phyloP scores from a whole-genome alignment of 2,329 filamentous ascomycete species.

The Aureobasidium musti region DNA sequence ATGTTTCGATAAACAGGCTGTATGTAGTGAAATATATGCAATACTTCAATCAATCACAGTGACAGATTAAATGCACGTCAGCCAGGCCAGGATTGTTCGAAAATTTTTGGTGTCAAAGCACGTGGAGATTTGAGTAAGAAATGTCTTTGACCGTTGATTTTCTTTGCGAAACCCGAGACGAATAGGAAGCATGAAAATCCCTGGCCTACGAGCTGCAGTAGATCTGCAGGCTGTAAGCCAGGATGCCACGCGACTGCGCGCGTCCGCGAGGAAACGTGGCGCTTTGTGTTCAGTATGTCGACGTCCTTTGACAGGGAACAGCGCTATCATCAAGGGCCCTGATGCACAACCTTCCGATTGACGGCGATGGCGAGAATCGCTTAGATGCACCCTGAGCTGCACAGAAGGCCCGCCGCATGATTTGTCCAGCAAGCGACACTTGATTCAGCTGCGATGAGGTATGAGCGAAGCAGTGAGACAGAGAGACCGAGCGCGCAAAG shows the following conservation, averaged over 20 bases:
- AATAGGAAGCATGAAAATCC: slow-evolving; percentile 16
- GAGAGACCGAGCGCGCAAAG: slow-evolving; percentile 3
- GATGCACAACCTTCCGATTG: slow-evolving; percentile 25
- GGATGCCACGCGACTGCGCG: slow-evolving; percentile 29
- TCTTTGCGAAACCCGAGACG: slow-evolving; percentile 19
- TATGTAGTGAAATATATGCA: not conserved
- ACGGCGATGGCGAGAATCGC: slow-evolving; percentile 22
- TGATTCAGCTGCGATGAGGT: not conserved
- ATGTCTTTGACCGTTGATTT: slow-evolving; percentile 23
- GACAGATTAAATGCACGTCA: slow-evolving; percentile 13
- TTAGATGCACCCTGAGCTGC: slow-evolving; percentile 24
- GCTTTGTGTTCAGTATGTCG: slow-evolving; percentile 24
- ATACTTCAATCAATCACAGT: not conserved
- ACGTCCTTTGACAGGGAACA: slow-evolving; percentile 27
- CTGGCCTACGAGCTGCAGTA: slow-evolving; percentile 23
- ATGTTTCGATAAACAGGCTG: not conserved
- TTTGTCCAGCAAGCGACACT: not conserved
- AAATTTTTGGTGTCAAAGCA: slow-evolving; percentile 19
- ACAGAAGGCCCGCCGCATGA: slow-evolving; percentile 23
- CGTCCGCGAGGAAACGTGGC: slow-evolving; percentile 27
- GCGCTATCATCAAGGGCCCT: not conserved
- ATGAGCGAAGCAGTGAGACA: slow-evolving; percentile 23
- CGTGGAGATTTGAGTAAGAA: slow-evolving; percentile 20
- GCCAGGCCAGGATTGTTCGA: slow-evolving; percentile 9
- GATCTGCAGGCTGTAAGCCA: slow-evolving; percentile 8